A percentile compares a stretch with the other conserved stretches of the same genome.
Conservation (phyloP, 441 rosid species). For the Jatropha podagrica region DNA sequence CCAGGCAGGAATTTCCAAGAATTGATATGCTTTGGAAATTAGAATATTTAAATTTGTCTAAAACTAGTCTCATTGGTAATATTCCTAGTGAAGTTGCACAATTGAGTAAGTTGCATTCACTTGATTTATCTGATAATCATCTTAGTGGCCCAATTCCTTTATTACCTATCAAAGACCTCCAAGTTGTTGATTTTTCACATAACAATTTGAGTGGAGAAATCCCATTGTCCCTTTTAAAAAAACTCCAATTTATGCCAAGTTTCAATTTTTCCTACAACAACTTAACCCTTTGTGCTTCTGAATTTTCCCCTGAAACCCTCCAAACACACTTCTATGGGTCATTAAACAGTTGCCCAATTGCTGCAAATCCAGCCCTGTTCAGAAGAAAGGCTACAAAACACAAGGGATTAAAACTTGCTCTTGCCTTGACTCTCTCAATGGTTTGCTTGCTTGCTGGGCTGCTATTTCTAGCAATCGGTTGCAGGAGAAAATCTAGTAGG, state of each 20-base stretch:
- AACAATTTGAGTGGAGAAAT: conserved; percentile 83
- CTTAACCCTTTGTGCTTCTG: conserved; percentile 66
- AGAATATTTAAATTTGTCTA: conserved; percentile 80
- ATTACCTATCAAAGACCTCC: conserved; percentile 44
- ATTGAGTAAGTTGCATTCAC: conserved; percentile 46
- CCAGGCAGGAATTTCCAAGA: conserved; percentile 54
- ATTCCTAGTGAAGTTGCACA: conserved; percentile 58
- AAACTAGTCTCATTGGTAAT: conserved; percentile 55
- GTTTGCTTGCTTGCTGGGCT: conserved; percentile 65
- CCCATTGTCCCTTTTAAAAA: conserved; percentile 50
- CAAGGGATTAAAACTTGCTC: conserved; percentile 58
- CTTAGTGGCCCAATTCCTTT: conserved; percentile 62
- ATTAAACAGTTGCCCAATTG: conserved; percentile 77
- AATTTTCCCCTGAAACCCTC: conserved; percentile 48
- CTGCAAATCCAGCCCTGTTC: conserved; percentile 67
- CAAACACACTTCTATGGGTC: conserved; percentile 59
- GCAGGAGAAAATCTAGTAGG: conserved; percentile 49
- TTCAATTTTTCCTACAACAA: conserved; percentile 94
- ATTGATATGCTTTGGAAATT: conserved; percentile 45
- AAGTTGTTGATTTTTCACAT: conserved; percentile 64
- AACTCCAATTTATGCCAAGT: conserved; percentile 57
- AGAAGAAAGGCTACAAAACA: conserved; percentile 43
- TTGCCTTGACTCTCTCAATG: conserved; percentile 63
- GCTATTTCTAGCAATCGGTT: conserved; percentile 66
- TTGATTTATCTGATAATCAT: conserved; percentile 80